A percentile compares a stretch with the other conserved stretches of the same genome.
phyloP scores from a whole-genome alignment of 345 rosid genomes.

The Conringia planisiliqua region DNA sequence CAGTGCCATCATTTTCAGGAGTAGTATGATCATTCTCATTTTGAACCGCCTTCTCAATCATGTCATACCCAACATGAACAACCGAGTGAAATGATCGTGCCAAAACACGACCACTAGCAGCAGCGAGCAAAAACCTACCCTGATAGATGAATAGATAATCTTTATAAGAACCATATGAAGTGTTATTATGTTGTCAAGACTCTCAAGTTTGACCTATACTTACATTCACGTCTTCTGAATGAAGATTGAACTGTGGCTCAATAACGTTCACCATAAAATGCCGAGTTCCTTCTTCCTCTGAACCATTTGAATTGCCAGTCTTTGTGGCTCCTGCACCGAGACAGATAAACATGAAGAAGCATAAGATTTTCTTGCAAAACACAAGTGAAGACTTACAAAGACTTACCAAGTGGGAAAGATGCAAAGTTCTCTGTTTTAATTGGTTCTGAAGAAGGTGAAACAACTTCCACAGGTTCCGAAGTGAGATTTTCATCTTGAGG shows the following conservation, averaged over 20 bases:
- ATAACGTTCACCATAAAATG: slow-evolving; percentile 95
- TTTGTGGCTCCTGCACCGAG: slow-evolving; percentile 44
- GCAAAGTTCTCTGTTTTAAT: slow-evolving; percentile 43
- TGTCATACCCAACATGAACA: slow-evolving; percentile 72
- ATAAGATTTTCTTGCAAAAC: not conserved
- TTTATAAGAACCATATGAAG: not conserved
- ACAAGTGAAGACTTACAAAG: not conserved
- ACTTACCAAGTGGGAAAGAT: slow-evolving; percentile 54
- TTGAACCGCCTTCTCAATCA: slow-evolving; percentile 76
- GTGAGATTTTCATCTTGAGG: slow-evolving; percentile 45
- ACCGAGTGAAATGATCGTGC: slow-evolving; percentile 88
- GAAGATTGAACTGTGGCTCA: slow-evolving; percentile 99
- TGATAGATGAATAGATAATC: slow-evolving; percentile 34
- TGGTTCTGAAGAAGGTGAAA: slow-evolving; percentile 44
- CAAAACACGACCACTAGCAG: slow-evolving; percentile 92
- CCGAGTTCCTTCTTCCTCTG: slow-evolving; percentile 76
- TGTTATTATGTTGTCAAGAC: not conserved
- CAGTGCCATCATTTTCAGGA: slow-evolving; percentile 71
- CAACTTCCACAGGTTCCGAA: slow-evolving; percentile 43
- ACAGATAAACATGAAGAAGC: slow-evolving; percentile 6
- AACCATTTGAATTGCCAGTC: slow-evolving; percentile 45
- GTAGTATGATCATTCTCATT: slow-evolving; percentile 44
- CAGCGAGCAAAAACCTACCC: slow-evolving; percentile 99
- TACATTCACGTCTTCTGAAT: slow-evolving; percentile 96
- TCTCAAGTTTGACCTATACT: slow-evolving; percentile 34